A percentile compares a stretch with the other conserved stretches of the same genome.
Evolutionary conservation across 805 yeast species (phyloP).

Genomic region (Cyberlindnera euphorbiiphila): DNA sequence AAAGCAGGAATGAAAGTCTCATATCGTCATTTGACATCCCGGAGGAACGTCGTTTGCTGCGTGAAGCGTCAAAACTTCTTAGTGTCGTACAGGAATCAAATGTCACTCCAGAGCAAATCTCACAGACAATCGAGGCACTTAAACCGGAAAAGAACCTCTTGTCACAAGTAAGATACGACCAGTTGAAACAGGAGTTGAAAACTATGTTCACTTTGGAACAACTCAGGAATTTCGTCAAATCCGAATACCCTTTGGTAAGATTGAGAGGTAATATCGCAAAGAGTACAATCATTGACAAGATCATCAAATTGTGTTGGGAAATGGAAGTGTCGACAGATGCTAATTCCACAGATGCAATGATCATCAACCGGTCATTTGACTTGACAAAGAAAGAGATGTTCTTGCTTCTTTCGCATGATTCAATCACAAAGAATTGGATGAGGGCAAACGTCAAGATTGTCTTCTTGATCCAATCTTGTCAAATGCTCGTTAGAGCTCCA

Average conservation of each 20-base stretch:
- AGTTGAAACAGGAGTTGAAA: conserved; percentile 14
- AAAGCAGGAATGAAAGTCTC: background rate
- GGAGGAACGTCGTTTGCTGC: conserved; percentile 7
- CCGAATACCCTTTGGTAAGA: conserved; percentile 7
- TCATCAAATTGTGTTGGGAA: conserved; percentile 20
- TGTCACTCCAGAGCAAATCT: conserved; percentile 7
- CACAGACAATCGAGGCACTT: conserved; percentile 11
- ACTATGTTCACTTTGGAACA: conserved; percentile 18
- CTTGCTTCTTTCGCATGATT: conserved; percentile 18
- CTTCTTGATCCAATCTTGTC: conserved; percentile 18
- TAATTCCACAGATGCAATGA: conserved; percentile 18
- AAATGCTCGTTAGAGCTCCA: conserved; percentile 23
- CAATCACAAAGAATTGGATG: conserved; percentile 25
- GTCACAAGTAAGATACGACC: conserved; percentile 20
- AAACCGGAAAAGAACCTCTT: conserved; percentile 17
- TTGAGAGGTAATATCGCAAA: conserved; percentile 7
- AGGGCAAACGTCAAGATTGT: conserved; percentile 26
- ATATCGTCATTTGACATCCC: background rate
- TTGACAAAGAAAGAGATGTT: conserved; percentile 21
- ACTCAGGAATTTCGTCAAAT: conserved; percentile 13
- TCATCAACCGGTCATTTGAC: conserved; percentile 20
- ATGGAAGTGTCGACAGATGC: conserved; percentile 11
- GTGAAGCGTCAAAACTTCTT: conserved; percentile 12
- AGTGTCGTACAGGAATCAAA: conserved; percentile 1
- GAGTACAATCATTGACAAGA: conserved; percentile 4